Conservation (phyloP, 1,284 basidiomycete genomes). For the Malassezia caprae region DNA sequence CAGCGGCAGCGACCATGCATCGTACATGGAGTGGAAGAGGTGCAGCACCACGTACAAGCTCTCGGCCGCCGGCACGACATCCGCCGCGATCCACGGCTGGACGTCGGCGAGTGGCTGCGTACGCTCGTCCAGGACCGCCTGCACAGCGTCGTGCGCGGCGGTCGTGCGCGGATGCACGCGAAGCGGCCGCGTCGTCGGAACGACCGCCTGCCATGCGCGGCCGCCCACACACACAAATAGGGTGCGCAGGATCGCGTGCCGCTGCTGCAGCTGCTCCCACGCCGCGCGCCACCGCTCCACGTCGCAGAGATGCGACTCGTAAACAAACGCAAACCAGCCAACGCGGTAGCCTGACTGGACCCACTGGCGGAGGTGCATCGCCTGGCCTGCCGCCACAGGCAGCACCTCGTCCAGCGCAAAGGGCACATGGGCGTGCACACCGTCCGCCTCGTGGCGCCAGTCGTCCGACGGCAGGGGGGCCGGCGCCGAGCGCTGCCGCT, state of each 20-base stretch:
- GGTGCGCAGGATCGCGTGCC: constrained; percentile 33
- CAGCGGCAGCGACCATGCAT: constrained; percentile 34
- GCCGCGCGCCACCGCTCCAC: constrained; percentile 14
- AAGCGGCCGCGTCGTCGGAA: not conserved
- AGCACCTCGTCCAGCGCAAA: constrained; percentile 19
- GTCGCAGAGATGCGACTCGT: constrained; percentile 14
- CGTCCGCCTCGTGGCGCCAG: not conserved
- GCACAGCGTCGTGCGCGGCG: not conserved
- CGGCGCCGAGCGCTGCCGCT: not conserved
- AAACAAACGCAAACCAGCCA: constrained; percentile 31
- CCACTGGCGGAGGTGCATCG: constrained; percentile 24
- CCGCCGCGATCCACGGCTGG: not conserved
- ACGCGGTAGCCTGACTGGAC: constrained; percentile 12
- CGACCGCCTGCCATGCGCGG: constrained; percentile 20
- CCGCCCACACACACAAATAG: constrained; percentile 20
- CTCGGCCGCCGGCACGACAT: constrained; percentile 4
- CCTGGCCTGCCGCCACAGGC: constrained; percentile 31
- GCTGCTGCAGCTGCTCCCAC: constrained; percentile 24
- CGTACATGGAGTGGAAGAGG: constrained; percentile 42
- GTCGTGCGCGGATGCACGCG: not conserved
- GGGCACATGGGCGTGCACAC: not conserved
- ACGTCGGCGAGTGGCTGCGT: not conserved
- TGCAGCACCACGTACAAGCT: constrained; percentile 25
- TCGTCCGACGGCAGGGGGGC: not conserved
- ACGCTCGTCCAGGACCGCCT: not conserved